These are phyloP conservation scores for Exophiala alcalophila DNA, from an alignment of 2,329 filamentous ascomycete genomes.

Conservation along the genomic window DNA sequence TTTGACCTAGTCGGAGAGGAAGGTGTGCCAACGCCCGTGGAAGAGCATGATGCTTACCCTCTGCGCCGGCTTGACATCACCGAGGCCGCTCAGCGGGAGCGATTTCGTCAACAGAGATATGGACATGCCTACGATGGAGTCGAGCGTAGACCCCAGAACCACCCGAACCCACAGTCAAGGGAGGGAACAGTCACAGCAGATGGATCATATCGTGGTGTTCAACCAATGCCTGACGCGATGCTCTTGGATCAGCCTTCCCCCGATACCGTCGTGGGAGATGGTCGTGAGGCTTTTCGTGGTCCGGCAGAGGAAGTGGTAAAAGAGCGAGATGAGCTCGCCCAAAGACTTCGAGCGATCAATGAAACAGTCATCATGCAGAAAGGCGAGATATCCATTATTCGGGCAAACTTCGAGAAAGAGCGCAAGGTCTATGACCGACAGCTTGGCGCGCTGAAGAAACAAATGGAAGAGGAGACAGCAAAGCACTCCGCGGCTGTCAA, in stretches of 20 bases:
- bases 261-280: constrained; percentile 14
- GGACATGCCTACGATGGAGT: constrained; percentile 15
- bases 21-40: constrained; percentile 29
- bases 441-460: constrained; percentile 51
- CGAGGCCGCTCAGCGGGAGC: constrained; percentile 29
- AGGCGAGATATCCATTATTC: constrained; percentile 62
- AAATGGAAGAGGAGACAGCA: constrained; percentile 52
- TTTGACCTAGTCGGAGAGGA: constrained; percentile 43
- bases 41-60: constrained; percentile 26
- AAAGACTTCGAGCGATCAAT: constrained; percentile 41
- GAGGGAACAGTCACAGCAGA: not conserved
- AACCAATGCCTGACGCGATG: constrained; percentile 12
- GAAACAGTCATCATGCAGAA: constrained; percentile 49
- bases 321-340: constrained; percentile 41
- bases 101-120: constrained; percentile 30
- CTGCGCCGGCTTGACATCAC: constrained; percentile 9
- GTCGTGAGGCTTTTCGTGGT: constrained; percentile 32
- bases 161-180: constrained; percentile 3
- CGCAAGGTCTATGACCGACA: constrained; percentile 54
- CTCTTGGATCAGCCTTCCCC: constrained; percentile 5
- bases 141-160: not conserved
- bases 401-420: constrained; percentile 55
- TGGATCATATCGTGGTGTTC: constrained; percentile 10
- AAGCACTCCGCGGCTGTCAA: constrained; percentile 57
- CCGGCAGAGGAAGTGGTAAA: constrained; percentile 30